Percentiles rank a stretch among this genome's conserved stretches.
phyloP scores from a whole-genome alignment of 345 rosid species.

The Populus euphratica region DNA sequence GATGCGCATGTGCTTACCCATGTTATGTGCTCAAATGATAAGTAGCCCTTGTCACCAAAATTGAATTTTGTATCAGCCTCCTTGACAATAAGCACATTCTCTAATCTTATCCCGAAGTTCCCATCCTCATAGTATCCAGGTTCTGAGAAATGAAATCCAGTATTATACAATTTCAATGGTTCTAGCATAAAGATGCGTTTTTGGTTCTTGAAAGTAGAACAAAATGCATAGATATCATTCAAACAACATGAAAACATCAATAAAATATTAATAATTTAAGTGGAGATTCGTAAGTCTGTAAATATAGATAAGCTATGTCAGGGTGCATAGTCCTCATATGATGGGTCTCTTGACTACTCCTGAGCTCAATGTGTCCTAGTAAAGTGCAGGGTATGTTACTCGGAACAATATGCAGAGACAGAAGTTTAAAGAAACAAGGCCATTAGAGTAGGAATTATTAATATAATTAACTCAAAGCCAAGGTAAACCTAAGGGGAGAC shows the following conservation, averaged over 20 bases:
- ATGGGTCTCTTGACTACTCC: too few species aligned
- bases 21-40: conserved; percentile 89
- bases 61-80: conserved; percentile 74
- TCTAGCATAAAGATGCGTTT: background rate
- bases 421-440: background rate
- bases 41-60: conserved; percentile 88
- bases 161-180: background rate
- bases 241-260: background rate
- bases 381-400: background rate
- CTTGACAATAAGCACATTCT: conserved; percentile 79
- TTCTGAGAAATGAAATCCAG: conserved; percentile 4
- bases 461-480: too few species aligned
- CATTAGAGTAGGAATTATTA: background rate
- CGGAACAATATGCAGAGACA: background rate
- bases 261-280: background rate
- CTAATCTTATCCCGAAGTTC: conserved; percentile 87
- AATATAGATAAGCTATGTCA: background rate
- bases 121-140: conserved; percentile 33
- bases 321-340: too few species aligned
- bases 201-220: background rate
- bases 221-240: background rate
- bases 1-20: conserved; percentile 55
- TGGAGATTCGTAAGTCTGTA: background rate
- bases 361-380: background rate
- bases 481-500: too few species aligned